These are phyloP conservation scores for Peterozyma toletana DNA, from an alignment of 805 yeast genomes.

Conservation along the genomic window DNA sequence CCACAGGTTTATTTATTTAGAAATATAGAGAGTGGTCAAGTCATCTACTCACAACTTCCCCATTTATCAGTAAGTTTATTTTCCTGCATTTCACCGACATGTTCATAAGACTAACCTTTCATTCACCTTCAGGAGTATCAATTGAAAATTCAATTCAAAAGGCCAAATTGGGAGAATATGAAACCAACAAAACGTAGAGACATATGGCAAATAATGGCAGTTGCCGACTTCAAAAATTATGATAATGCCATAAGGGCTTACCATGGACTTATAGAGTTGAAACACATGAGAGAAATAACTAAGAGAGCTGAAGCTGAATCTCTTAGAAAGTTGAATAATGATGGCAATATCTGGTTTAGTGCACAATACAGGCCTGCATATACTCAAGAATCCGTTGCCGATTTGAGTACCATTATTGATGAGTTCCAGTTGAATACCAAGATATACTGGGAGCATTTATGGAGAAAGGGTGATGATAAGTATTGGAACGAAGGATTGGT, in stretches of 20 bases:
- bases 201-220: slow-evolving; percentile 87
- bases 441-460: slow-evolving; percentile 76
- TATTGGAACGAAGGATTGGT: slow-evolving; percentile 62
- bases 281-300: slow-evolving; percentile 65
- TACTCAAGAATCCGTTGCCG: slow-evolving; percentile 88
- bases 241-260: slow-evolving; percentile 67
- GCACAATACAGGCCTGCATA: slow-evolving; percentile 88
- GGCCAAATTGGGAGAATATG: slow-evolving; percentile 88
- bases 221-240: slow-evolving; percentile 56
- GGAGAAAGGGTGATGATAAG: slow-evolving; percentile 78
- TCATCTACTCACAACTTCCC: slow-evolving; percentile 81
- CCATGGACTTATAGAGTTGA: slow-evolving; percentile 65
- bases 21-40: slow-evolving; percentile 85
- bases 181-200: slow-evolving; percentile 77
- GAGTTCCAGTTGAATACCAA: slow-evolving; percentile 44
- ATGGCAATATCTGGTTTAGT: slow-evolving; percentile 78
- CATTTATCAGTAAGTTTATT: slow-evolving; percentile 30
- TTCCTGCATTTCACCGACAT: neutral
- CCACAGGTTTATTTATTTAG: slow-evolving; percentile 82
- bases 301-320: slow-evolving; percentile 51
- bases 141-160: slow-evolving; percentile 62
- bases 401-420: slow-evolving; percentile 63
- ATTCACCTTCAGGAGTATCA: slow-evolving; percentile 26
- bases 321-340: slow-evolving; percentile 64
- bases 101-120: neutral